Evolutionary conservation across 768 basidiomycete species (phyloP).

Genomic region (Lentinus tigrinus): DNA sequence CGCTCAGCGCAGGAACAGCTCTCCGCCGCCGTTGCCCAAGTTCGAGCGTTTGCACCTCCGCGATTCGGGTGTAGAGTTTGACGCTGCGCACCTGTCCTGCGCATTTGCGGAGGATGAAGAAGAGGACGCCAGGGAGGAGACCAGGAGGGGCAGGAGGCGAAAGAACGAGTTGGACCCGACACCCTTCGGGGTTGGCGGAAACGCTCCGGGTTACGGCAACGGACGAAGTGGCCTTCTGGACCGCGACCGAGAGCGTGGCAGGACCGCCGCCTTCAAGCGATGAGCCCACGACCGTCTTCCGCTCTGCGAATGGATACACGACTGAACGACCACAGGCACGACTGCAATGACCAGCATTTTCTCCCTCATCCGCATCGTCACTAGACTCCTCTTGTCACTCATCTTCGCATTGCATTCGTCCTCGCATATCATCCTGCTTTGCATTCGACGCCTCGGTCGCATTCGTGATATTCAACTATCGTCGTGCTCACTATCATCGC

Average conservation of each 20-base stretch:
- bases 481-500: conserved; percentile 11
- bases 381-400: conserved; percentile 13
- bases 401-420: conserved; percentile 12
- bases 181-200: conserved; percentile 27
- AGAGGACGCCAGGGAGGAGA: conserved; percentile 14
- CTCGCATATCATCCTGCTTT: conserved; percentile 10
- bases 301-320: conserved; percentile 9
- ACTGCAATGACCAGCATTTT: conserved; percentile 12
- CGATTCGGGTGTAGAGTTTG: conserved; percentile 29
- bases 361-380: neutral
- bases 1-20: conserved; percentile 55
- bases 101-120: conserved; percentile 15
- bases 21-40: conserved; percentile 43
- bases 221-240: conserved; percentile 68
- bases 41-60: conserved; percentile 26
- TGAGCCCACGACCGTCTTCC: neutral
- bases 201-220: conserved; percentile 60
- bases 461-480: conserved; percentile 13
- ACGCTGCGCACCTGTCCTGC: neutral
- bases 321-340: conserved; percentile 18
- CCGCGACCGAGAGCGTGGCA: conserved; percentile 37
- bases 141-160: conserved; percentile 50
- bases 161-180: conserved; percentile 52
- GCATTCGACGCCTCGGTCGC: conserved; percentile 9
- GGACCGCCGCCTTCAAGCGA: conserved; percentile 10